These are phyloP conservation scores for Blakeslea trispora DNA, from an alignment of 371 early-diverging fungal genomes.

Conservation along the genomic window DNA sequence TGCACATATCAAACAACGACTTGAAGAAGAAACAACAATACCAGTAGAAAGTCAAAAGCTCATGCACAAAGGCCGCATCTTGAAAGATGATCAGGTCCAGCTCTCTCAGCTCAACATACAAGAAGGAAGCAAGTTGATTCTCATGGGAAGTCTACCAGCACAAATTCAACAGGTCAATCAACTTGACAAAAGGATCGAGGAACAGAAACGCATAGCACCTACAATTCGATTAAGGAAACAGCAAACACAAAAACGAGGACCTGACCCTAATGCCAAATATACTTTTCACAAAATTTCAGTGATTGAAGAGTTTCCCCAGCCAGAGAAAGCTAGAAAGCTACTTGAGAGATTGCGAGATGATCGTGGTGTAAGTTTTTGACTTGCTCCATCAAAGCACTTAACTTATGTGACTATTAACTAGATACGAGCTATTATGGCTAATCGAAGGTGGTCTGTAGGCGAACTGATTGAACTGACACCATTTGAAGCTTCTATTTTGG, in stretches of 20 bases:
- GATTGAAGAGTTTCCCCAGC: constrained; percentile 62
- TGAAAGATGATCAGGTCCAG: constrained; percentile 24
- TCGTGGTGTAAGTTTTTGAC: constrained; percentile 49
- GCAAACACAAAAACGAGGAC: not conserved
- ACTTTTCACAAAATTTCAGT: constrained; percentile 72
- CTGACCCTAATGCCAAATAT: constrained; percentile 45
- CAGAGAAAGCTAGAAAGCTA: constrained; percentile 62
- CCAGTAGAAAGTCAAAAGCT: constrained; percentile 50
- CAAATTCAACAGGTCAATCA: constrained; percentile 47
- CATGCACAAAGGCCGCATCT: constrained; percentile 51
- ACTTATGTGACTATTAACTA: not conserved
- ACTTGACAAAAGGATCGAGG: constrained; percentile 35
- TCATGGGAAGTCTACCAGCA: constrained; percentile 56
- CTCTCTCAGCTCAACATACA: constrained; percentile 21
- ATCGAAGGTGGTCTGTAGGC: constrained; percentile 78
- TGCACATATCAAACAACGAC: constrained; percentile 33
- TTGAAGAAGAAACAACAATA: constrained; percentile 42
- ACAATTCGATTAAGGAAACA: constrained; percentile 9
- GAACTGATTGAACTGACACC: constrained; percentile 83
- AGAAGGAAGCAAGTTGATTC: constrained; percentile 46
- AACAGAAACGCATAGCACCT: constrained; percentile 15
- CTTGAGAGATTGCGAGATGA: constrained; percentile 73
- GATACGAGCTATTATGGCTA: constrained; percentile 75
- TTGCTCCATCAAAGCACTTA: not conserved
- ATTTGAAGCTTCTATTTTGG: constrained; percentile 74